phyloP scores from a whole-genome alignment of 2,329 filamentous ascomycete species.

The Apiospora saccharicola region DNA sequence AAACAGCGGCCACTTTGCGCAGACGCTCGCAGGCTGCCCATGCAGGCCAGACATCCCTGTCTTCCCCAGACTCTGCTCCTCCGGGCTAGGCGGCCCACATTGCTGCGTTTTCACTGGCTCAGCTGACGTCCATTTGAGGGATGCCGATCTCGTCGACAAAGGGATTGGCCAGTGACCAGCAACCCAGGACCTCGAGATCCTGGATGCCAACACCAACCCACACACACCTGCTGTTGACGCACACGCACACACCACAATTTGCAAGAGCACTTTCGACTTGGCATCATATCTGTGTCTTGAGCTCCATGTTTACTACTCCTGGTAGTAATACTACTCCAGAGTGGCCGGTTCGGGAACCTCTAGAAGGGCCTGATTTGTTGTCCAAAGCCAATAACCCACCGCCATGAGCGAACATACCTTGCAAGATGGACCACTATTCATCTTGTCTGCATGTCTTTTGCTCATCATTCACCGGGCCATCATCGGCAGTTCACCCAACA shows the following conservation, averaged over 20 bases:
- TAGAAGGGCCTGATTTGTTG: not conserved
- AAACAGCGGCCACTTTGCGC: conserved; percentile 11
- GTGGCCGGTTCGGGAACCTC: not conserved
- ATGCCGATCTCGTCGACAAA: conserved; percentile 15
- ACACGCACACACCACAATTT: not conserved
- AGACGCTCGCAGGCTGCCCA: conserved; percentile 3
- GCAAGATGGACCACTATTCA: conserved; percentile 15
- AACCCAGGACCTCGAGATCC: conserved; percentile 14
- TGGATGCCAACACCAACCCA: conserved; percentile 13
- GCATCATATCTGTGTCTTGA: conserved; percentile 5
- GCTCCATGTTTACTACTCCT: not conserved
- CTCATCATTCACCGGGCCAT: not conserved
- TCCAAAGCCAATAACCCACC: not conserved
- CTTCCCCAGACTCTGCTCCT: conserved; percentile 16
- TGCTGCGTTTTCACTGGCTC: conserved; percentile 16
- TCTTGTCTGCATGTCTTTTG: not conserved
- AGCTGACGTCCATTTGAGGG: conserved; percentile 17
- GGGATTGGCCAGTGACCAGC: conserved; percentile 6
- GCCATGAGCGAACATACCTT: not conserved
- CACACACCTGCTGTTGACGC: not conserved
- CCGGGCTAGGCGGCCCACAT: conserved; percentile 8
- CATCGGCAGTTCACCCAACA: conserved; percentile 5
- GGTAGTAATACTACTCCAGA: not conserved
- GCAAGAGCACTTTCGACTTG: conserved; percentile 6
- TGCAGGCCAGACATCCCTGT: conserved; percentile 8